A percentile compares a stretch with the other conserved stretches of the same genome.
Evolutionary conservation across 2,329 filamentous ascomycete genomes (phyloP).

Genomic region (Colletotrichum brevisporum): DNA sequence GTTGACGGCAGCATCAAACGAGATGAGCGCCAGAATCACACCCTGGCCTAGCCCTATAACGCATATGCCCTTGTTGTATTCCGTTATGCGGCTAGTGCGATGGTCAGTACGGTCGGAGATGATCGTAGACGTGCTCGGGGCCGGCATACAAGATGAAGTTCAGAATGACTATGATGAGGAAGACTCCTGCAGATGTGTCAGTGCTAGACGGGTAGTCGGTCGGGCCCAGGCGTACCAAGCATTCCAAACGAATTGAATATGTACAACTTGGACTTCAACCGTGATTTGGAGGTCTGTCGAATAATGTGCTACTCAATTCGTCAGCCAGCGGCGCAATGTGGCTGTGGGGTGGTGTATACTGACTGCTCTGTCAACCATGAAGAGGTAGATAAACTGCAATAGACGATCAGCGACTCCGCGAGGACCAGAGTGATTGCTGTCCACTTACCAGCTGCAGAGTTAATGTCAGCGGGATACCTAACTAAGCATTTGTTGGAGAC

Average conservation of each 20-base stretch:
- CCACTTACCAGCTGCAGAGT: not conserved
- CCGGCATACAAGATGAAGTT: slow-evolving; percentile 30
- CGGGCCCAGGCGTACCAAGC: slow-evolving; percentile 14
- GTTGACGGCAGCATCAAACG: slow-evolving; percentile 34
- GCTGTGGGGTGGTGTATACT: not conserved
- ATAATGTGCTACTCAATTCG: slow-evolving; percentile 16
- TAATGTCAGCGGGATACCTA: not conserved
- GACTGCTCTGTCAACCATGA: slow-evolving; percentile 36
- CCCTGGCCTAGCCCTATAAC: slow-evolving; percentile 22
- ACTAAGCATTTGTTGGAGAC: not conserved
- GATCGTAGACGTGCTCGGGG: fast-evolving
- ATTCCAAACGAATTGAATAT: slow-evolving; percentile 30
- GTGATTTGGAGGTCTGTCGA: slow-evolving; percentile 27
- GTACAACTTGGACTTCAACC: slow-evolving; percentile 30
- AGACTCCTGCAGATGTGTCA: slow-evolving; percentile 8
- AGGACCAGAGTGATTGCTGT: not conserved
- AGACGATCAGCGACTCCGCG: not conserved
- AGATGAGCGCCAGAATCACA: slow-evolving; percentile 19
- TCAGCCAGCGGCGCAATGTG: not conserved
- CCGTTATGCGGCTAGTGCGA: slow-evolving; percentile 15
- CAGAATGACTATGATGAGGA: slow-evolving; percentile 31
- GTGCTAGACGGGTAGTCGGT: not conserved
- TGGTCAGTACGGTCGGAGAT: not conserved
- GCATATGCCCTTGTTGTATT: slow-evolving; percentile 23
- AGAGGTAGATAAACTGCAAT: slow-evolving; percentile 34